These are phyloP conservation scores for Friedmanniomyces endolithicus DNA, from an alignment of 495 filamentous ascomycete genomes.

Conservation along the genomic window DNA sequence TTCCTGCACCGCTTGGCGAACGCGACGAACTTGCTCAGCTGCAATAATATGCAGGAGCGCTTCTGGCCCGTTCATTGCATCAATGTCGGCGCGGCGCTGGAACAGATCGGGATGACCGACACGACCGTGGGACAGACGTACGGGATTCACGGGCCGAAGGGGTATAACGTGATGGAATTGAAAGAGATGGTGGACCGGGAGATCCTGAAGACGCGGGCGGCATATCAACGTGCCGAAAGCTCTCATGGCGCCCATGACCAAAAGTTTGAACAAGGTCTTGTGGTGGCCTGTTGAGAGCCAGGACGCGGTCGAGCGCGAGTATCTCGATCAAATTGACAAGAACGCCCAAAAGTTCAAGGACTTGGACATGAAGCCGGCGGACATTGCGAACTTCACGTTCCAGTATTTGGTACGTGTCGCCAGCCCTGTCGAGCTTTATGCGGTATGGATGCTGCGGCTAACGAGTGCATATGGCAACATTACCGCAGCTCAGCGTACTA, in stretches of 20 bases:
- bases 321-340: slow-evolving; percentile 89
- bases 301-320: slow-evolving; percentile 89
- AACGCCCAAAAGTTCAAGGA: slow-evolving; percentile 92
- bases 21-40: slow-evolving; percentile 64
- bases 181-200: slow-evolving; percentile 77
- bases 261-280: slow-evolving; percentile 59
- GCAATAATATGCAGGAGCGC: slow-evolving; percentile 85
- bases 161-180: slow-evolving; percentile 83
- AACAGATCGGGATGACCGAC: slow-evolving; percentile 81
- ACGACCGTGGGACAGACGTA: slow-evolving; percentile 78
- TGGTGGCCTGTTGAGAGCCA: slow-evolving; percentile 79
- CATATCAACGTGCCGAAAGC: slow-evolving; percentile 86
- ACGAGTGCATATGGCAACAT: slow-evolving; percentile 45
- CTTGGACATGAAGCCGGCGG: slow-evolving; percentile 72
- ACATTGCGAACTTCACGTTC: slow-evolving; percentile 70
- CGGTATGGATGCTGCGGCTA: not conserved
- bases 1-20: slow-evolving; percentile 77
- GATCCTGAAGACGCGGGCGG: slow-evolving; percentile 74
- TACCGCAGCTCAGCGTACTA: slow-evolving; percentile 75
- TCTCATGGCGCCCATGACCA: slow-evolving; percentile 57
- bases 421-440: not conserved
- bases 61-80: slow-evolving; percentile 73
- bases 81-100: slow-evolving; percentile 79
- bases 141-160: slow-evolving; percentile 87
- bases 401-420: slow-evolving; percentile 68